These are phyloP conservation scores for Sarcomyxa edulis DNA, from an alignment of 768 basidiomycete genomes.

Conservation along the genomic window DNA sequence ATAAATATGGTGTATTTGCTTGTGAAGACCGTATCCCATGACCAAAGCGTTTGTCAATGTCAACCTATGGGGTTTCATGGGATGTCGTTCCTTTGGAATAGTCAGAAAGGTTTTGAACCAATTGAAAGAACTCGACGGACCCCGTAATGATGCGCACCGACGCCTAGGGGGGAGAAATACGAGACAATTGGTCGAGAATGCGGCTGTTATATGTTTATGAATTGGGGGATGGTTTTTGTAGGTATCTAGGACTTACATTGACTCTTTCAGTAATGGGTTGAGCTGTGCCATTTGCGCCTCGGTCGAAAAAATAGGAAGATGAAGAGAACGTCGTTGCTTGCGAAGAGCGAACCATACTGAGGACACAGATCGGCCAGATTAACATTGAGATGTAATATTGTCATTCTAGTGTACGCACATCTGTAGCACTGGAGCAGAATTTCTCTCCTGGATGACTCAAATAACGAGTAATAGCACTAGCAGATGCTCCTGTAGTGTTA, in stretches of 20 bases:
- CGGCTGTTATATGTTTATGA: slow-evolving; percentile 30
- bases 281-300: slow-evolving; percentile 64
- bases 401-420: too few species aligned
- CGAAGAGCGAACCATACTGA: slow-evolving; percentile 38
- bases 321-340: slow-evolving; percentile 66
- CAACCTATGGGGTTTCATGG: slow-evolving; percentile 98
- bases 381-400: too few species aligned
- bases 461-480: too few species aligned
- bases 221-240: slow-evolving; percentile 2
- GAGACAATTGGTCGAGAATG: slow-evolving; percentile 90
- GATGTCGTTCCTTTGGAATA: slow-evolving; percentile 79
- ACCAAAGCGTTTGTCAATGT: slow-evolving; percentile 95
- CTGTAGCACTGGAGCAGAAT: too few species aligned
- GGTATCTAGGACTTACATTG: slow-evolving; percentile 44
- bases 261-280: slow-evolving; percentile 78
- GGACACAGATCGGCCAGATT: background rate
- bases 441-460: too few species aligned
- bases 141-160: slow-evolving; percentile 96
- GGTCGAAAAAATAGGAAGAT: slow-evolving; percentile 70
- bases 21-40: slow-evolving; percentile 93
- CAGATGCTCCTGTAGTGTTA: too few species aligned
- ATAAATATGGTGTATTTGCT: slow-evolving; percentile 90
- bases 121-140: slow-evolving; percentile 52
- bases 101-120: background rate
- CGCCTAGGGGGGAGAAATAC: slow-evolving; percentile 92